Conservation (phyloP, 2,329 filamentous ascomycete species). For the Fusarium aywerte region DNA sequence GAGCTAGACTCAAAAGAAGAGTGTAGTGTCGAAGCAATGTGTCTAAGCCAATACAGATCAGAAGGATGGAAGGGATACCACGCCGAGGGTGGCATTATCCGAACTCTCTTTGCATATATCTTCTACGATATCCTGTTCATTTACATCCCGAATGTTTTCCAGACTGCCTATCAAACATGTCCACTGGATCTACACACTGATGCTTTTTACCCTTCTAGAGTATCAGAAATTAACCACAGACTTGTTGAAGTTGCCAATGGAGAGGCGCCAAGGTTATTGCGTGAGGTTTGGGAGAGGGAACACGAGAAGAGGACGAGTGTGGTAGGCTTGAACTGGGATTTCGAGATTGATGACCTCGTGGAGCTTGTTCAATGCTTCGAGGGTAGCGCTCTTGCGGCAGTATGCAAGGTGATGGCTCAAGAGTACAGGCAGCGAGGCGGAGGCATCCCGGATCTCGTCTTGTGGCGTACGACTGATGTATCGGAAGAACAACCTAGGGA, state of each 20-base stretch:
- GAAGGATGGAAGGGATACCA: slow-evolving; percentile 96
- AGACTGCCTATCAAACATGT: slow-evolving; percentile 93
- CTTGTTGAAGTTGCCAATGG: slow-evolving; percentile 91
- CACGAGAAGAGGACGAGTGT: slow-evolving; percentile 80
- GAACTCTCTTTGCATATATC: slow-evolving; percentile 90
- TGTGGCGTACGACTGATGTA: slow-evolving; percentile 71
- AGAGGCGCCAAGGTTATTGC: slow-evolving; percentile 73
- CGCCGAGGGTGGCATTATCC: slow-evolving; percentile 87
- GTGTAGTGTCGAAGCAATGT: slow-evolving; percentile 94
- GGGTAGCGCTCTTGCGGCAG: slow-evolving; percentile 79
- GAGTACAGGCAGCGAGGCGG: slow-evolving; percentile 89
- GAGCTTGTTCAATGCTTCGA: slow-evolving; percentile 84
- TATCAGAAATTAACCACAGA: slow-evolving; percentile 87
- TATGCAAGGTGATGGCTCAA: slow-evolving; percentile 95
- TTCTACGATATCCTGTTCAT: slow-evolving; percentile 94
- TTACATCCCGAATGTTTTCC: slow-evolving; percentile 96
- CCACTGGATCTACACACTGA: slow-evolving; percentile 94
- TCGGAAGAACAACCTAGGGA: slow-evolving; percentile 45
- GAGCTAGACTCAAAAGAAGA: slow-evolving; percentile 74
- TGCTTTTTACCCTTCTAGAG: slow-evolving; percentile 86
- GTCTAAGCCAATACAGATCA: slow-evolving; percentile 83
- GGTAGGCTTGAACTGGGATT: slow-evolving; percentile 93
- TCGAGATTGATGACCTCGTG: slow-evolving; percentile 78
- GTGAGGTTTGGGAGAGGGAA: slow-evolving; percentile 74
- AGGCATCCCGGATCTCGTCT: slow-evolving; percentile 90